Percentiles rank a stretch among this genome's conserved stretches.
Conservation (phyloP, 345 rosid genomes). For the Aquilaria yunnanensis region DNA sequence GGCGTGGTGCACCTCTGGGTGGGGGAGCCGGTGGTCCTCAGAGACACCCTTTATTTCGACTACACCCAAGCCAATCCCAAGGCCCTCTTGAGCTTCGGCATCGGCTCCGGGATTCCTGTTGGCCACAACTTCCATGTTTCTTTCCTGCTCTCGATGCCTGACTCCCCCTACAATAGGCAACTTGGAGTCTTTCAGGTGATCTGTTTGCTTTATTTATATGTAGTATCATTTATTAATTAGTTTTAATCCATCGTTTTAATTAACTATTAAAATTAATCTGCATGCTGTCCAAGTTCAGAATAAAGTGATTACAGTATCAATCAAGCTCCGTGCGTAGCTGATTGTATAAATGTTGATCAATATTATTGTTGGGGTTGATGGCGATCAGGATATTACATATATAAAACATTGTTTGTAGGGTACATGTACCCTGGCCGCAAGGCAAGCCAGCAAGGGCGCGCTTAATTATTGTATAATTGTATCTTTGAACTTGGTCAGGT, state of each 20-base stretch:
- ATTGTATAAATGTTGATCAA: neutral
- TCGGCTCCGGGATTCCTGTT: conserved; percentile 34
- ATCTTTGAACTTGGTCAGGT: conserved; percentile 29
- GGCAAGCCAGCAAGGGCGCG: too few relatives aligned
- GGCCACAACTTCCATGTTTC: conserved; percentile 57
- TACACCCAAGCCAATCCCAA: conserved; percentile 52
- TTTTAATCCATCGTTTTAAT: too few relatives aligned
- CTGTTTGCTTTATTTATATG: neutral
- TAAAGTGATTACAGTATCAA: neutral
- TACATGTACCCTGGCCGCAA: too few relatives aligned
- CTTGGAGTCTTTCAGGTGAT: conserved; percentile 72
- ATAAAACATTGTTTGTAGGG: too few relatives aligned
- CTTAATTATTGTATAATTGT: too few relatives aligned
- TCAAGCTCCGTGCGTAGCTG: too few relatives aligned
- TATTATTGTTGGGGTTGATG: too few relatives aligned
- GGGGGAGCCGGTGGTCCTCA: conserved; percentile 62
- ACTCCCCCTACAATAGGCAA: conserved; percentile 59
- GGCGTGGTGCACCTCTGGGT: conserved; percentile 47
- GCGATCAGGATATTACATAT: too few relatives aligned
- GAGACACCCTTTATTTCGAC: conserved; percentile 58
- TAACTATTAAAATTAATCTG: neutral
- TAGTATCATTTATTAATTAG: neutral
- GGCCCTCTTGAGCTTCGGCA: conserved; percentile 35
- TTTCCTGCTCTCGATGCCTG: conserved; percentile 64
- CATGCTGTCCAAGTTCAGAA: neutral